Evolutionary conservation across 1,284 basidiomycete genomes (phyloP).

Genomic region (Fomitopsis betulina): DNA sequence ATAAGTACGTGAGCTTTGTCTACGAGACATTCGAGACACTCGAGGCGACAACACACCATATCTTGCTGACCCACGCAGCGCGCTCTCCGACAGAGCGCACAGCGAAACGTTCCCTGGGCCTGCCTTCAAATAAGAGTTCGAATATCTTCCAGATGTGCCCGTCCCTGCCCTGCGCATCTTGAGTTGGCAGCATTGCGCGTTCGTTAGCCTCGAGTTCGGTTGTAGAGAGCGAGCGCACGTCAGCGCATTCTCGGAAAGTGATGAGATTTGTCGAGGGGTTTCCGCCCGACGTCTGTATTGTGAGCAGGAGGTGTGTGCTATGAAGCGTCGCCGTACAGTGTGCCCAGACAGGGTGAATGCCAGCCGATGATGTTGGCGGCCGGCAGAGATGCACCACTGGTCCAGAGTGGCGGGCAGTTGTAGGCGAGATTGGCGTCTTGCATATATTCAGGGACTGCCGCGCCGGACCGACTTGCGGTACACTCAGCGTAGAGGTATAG

Average conservation of each 20-base stretch:
- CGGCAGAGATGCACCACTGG: slow-evolving; percentile 48
- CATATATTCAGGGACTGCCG: slow-evolving; percentile 18
- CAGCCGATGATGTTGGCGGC: slow-evolving; percentile 13
- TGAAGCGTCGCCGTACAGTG: slow-evolving; percentile 48
- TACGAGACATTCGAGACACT: neutral
- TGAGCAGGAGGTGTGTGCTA: slow-evolving; percentile 40
- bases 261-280: slow-evolving; percentile 44
- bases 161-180: slow-evolving; percentile 26
- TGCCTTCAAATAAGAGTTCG: slow-evolving; percentile 55
- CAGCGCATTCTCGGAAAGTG: slow-evolving; percentile 46
- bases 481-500: slow-evolving; percentile 4
- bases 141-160: slow-evolving; percentile 42
- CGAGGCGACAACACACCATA: slow-evolving; percentile 45
- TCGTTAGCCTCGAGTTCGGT: slow-evolving; percentile 41
- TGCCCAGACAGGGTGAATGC: slow-evolving; percentile 45
- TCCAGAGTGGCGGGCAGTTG: slow-evolving; percentile 37
- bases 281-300: slow-evolving; percentile 40
- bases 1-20: neutral
- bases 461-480: neutral
- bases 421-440: slow-evolving; percentile 24
- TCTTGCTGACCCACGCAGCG: slow-evolving; percentile 64
- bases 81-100: slow-evolving; percentile 55
- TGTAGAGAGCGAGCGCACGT: slow-evolving; percentile 53
- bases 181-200: slow-evolving; percentile 34
- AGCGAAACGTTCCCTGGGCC: slow-evolving; percentile 54